Conservation (phyloP, 2,329 filamentous ascomycete species). For the Penicillium crustosum region DNA sequence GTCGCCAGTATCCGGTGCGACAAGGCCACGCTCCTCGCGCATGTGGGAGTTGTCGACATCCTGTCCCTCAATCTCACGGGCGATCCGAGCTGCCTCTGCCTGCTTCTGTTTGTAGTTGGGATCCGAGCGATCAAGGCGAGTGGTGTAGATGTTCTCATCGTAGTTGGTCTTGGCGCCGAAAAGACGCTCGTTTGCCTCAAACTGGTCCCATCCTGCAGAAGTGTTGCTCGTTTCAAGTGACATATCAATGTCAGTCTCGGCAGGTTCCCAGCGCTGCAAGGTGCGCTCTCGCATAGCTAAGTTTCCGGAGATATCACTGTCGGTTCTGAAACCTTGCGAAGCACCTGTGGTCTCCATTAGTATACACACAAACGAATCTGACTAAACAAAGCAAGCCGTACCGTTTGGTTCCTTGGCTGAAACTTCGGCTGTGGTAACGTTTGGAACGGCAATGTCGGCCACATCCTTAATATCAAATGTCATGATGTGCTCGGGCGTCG, state of each 20-base stretch:
- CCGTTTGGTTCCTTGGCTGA: constrained; percentile 58
- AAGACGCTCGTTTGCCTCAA: constrained; percentile 80
- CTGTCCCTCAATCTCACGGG: constrained; percentile 82
- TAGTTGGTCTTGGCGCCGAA: constrained; percentile 90
- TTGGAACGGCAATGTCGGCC: constrained; percentile 55
- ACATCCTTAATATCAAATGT: constrained; percentile 63
- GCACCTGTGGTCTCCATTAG: constrained; percentile 53
- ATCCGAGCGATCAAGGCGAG: constrained; percentile 78
- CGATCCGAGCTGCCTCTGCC: constrained; percentile 77
- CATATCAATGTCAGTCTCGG: constrained; percentile 62
- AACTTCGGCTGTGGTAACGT: constrained; percentile 55
- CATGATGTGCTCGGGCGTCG: constrained; percentile 53
- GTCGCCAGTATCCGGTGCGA: constrained; percentile 63
- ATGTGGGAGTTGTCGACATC: constrained; percentile 75
- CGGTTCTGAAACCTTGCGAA: constrained; percentile 72
- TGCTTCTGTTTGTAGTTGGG: constrained; percentile 77
- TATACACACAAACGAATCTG: neutral
- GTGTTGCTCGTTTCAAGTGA: constrained; percentile 64
- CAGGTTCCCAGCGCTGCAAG: constrained; percentile 79
- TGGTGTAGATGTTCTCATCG: constrained; percentile 93
- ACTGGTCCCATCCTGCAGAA: constrained; percentile 79
- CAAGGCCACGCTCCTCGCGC: constrained; percentile 81
- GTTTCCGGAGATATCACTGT: constrained; percentile 79
- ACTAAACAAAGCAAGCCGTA: constrained; percentile 32
- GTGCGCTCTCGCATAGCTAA: constrained; percentile 68